Base-by-base conservation (phyloP, 805 yeast genomes). In the Wickerhamiella shivajii region DNA sequence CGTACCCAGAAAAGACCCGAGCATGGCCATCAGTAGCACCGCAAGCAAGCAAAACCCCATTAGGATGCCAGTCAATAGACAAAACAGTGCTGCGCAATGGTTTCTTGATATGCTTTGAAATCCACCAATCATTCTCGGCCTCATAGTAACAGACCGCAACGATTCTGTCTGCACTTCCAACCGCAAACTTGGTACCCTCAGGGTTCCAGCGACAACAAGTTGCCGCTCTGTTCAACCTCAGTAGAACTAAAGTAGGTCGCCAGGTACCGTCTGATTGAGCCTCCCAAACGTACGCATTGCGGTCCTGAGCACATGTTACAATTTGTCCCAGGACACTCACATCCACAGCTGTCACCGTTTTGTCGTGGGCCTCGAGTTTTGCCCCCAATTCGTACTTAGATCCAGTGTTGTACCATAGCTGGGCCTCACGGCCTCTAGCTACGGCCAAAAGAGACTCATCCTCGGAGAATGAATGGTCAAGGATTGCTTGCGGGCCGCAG, bases 91-190 rank as follows among this genome's bases (percentile, higher is more conserved):
- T 77, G 54, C 77, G 75, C 47, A 90, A 64, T n/a, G 96, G 94
- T 57, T 80, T 83, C 63, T 85, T 85, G 58, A 90, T 77, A 60
- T 87, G 98, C 58, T 87, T 87, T 10, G 97, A 81, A 33, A 90
- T 85, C 99, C 99, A 90, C 99, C 99, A 90, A 55, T 90, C 94
- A 55, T 87, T 90, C 49, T 84, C 95, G 41, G 67, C 78, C 59
- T 90, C 98, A 54, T 78, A 90, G 60, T 85, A 90, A 62, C 98
- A 90, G 31, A 90, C 79, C 7, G 97, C 95, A 56, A 90, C 76
- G 42, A 79, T 77, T 39, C 97, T 66, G 28, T 94, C 96, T 29
- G 94, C 83, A 2, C 94, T 79, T 1, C 96, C 98, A 30, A 87
- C 97, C 1, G 98, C 98, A 58, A 90, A 90, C 61, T 90, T 90